phyloP scores from a whole-genome alignment of 2,329 filamentous ascomycete genomes.

The Colletotrichum gloeosporioides region DNA sequence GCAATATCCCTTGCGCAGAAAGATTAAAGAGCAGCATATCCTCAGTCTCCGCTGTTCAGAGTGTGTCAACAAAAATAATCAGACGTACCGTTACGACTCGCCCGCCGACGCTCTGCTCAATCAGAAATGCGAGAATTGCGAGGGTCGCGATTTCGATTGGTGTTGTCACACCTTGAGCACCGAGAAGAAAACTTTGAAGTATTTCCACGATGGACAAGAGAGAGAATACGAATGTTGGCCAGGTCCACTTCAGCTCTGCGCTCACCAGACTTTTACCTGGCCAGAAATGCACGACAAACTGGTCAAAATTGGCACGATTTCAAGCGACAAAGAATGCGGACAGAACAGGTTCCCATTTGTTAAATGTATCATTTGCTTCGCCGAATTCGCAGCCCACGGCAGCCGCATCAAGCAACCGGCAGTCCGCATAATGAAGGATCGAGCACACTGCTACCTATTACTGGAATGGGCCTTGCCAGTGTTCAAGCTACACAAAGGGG shows the following conservation, averaged over 20 bases:
- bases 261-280: not conserved
- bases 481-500: not conserved
- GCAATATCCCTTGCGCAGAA: not conserved
- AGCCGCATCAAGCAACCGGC: not conserved
- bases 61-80: not conserved
- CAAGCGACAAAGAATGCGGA: not conserved
- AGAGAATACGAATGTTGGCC: too few species aligned
- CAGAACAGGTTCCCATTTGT: not conserved
- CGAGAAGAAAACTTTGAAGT: too few species aligned
- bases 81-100: not conserved
- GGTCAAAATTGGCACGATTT: not conserved
- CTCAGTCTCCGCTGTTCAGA: not conserved
- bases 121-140: not conserved
- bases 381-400: not conserved
- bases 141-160: too few species aligned
- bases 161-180: too few species aligned
- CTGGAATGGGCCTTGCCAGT: not conserved
- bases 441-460: not conserved
- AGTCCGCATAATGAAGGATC: not conserved
- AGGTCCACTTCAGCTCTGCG: not conserved
- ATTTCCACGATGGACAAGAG: too few species aligned
- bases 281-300: not conserved
- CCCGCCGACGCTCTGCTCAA: not conserved
- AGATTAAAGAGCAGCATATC: not conserved
- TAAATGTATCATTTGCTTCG: not conserved